Base-by-base conservation (phyloP, 2,329 filamentous ascomycete genomes). In the Fusarium multiceps region DNA sequence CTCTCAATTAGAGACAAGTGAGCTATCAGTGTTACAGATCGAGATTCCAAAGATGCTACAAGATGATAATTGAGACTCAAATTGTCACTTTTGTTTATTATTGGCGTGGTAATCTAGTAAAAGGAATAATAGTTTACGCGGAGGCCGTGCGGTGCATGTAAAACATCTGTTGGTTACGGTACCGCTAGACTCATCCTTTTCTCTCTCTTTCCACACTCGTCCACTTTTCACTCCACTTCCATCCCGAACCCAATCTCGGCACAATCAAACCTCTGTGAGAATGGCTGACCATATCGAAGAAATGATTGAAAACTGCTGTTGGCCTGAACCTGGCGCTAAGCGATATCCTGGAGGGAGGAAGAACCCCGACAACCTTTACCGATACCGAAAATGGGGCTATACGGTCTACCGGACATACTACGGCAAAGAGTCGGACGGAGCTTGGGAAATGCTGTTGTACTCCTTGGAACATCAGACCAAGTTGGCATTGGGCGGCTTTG, bases 11-110 rank as follows among this genome's bases (percentile, higher is more conserved):
- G 0, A 48, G 2, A 10, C 8, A 32, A 7, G 12, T 32, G 2
- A 32, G 27, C 46, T 48, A 48, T 21, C 13, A 23, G 46, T 10
- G 21, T 14, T 21, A 18, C 4, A 5, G 0, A 34, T 9, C 0
- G 0, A 9, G 2, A 34, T 34, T 6, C 3, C 0, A 18, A 18
- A 18, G 0, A 9, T 6, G 2, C 32, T 18, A 6, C 8, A 10
- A 10, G 8, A 10, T 18, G 16, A 34, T n/a, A 18, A 11, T 37
- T 2, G 8, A 10, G 9, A n/a, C 9, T 37, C 16, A n/a, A 4
- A 9, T 32, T 16, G n/a, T 10, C 1, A 32, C 46, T n/a, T 11
- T 11, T 40, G 2, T 37, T 25, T 3, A 25, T 40, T 40, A 1
- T 27, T 6, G 13, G 25, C 14, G 21, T 6, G 16, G 20, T 37